Percentiles rank a stretch among this genome's conserved stretches.
Evolutionary conservation across 116 monocot species (phyloP).

Genomic region (Zostera marina): DNA sequence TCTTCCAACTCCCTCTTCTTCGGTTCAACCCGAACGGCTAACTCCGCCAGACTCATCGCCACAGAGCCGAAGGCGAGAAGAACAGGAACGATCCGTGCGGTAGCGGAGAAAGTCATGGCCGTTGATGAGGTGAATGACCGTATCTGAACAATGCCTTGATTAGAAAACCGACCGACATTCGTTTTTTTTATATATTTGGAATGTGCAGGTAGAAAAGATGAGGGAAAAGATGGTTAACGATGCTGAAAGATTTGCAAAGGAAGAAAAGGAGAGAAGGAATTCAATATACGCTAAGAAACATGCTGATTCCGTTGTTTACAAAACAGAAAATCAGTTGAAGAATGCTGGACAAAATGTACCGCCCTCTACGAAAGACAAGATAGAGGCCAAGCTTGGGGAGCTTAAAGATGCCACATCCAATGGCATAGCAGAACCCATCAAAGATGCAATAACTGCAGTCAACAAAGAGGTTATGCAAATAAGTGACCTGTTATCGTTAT

Average conservation of each 20-base stretch:
- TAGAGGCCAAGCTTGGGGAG: slow-evolving; percentile 64
- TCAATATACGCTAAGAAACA: slow-evolving; percentile 97
- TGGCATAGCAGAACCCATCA: slow-evolving; percentile 57
- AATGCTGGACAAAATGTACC: slow-evolving; percentile 86
- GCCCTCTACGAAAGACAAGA: slow-evolving; percentile 67
- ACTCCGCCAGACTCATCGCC: no score
- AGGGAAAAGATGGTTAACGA: slow-evolving; percentile 90
- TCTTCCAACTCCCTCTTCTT: slow-evolving; percentile 10
- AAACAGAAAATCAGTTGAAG: slow-evolving; percentile 92
- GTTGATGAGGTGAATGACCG: slow-evolving; percentile 68
- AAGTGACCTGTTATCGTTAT: no score
- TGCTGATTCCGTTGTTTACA: slow-evolving; percentile 84
- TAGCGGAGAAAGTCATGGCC: slow-evolving; percentile 44
- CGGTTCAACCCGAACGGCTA: slow-evolving; percentile 1
- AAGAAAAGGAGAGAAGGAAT: slow-evolving; percentile 97
- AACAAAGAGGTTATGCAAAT: slow-evolving; percentile 98
- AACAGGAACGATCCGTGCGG: not conserved
- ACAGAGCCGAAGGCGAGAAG: not conserved
- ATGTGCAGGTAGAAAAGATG: slow-evolving; percentile 74
- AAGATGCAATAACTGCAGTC: slow-evolving; percentile 80
- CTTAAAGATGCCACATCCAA: slow-evolving; percentile 60
- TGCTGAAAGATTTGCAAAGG: slow-evolving; percentile 86
- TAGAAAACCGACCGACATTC: no score
- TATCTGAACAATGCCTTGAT: no score
- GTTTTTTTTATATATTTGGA: not conserved